These are phyloP conservation scores for Hypoxylon subgilvum DNA, from an alignment of 495 filamentous ascomycete species.

Conservation along the genomic window DNA sequence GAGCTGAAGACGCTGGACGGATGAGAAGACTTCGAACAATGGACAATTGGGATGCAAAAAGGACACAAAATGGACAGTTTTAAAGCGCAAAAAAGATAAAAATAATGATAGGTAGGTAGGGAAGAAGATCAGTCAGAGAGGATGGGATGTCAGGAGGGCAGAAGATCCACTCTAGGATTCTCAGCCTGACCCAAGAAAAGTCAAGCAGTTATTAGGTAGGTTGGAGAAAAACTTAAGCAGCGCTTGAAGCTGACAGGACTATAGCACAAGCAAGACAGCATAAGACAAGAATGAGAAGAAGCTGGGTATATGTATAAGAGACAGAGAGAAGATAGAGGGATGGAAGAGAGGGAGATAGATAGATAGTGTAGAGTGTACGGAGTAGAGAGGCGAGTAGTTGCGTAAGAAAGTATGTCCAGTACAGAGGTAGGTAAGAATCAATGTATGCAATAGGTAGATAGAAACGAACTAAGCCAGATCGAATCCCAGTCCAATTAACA, in stretches of 20 bases:
- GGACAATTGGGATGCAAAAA: conserved; percentile 13
- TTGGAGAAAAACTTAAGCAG: background rate
- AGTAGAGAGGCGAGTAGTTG: too few species aligned
- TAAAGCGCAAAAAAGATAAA: conserved; percentile 35
- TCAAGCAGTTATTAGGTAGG: background rate
- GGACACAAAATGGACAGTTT: conserved; percentile 22
- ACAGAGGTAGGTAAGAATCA: too few species aligned
- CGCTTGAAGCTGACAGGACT: background rate
- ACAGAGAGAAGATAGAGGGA: background rate
- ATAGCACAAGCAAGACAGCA: too few species aligned
- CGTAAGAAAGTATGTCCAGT: too few species aligned
- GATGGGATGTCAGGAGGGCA: conserved; percentile 37
- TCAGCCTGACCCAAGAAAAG: conserved; percentile 10
- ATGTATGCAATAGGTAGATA: too few species aligned
- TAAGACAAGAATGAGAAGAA: background rate
- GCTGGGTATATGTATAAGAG: too few species aligned
- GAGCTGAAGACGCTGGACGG: conserved; percentile 8
- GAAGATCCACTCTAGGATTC: conserved; percentile 30
- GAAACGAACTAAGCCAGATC: too few species aligned
- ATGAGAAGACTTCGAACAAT: conserved; percentile 23
- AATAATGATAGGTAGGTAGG: conserved; percentile 36
- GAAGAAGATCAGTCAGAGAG: too few species aligned
- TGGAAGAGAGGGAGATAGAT: background rate
- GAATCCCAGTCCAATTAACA: too few species aligned
- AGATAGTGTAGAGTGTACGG: too few species aligned